Evolutionary conservation across 768 basidiomycete species (phyloP).

Genomic region (Suillus placidus): DNA sequence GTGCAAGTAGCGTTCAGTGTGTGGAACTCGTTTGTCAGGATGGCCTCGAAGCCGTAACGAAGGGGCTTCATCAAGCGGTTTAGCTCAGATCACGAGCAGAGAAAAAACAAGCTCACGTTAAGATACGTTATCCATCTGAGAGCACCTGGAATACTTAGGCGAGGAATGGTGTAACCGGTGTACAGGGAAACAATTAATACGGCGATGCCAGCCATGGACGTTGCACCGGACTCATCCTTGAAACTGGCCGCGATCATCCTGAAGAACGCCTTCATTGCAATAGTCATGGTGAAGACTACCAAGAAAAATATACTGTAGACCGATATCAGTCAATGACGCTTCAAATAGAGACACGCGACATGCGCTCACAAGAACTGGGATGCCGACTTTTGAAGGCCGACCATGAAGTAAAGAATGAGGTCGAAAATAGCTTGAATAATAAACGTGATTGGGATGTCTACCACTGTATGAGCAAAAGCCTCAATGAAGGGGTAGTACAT

Average conservation of each 20-base stretch:
- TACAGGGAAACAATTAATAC: slow-evolving; percentile 44
- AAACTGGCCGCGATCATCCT: slow-evolving; percentile 61
- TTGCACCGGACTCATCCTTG: slow-evolving; percentile 52
- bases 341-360: slow-evolving; percentile 32
- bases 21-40: slow-evolving; percentile 54
- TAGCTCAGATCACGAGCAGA: slow-evolving; percentile 32
- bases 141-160: slow-evolving; percentile 9
- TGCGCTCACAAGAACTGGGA: slow-evolving; percentile 24
- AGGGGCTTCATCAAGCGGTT: slow-evolving; percentile 37
- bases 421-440: slow-evolving; percentile 17
- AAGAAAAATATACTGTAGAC: slow-evolving; percentile 58
- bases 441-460: slow-evolving; percentile 46
- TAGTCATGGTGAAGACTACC: slow-evolving; percentile 51
- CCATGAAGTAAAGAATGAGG: slow-evolving; percentile 22
- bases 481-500: slow-evolving; percentile 55
- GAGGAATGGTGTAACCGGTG: slow-evolving; percentile 43
- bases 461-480: slow-evolving; percentile 44
- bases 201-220: slow-evolving; percentile 34
- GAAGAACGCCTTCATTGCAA: slow-evolving; percentile 79
- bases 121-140: slow-evolving; percentile 24
- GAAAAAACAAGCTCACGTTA: slow-evolving; percentile 36
- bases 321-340: slow-evolving; percentile 42
- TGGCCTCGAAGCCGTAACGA: slow-evolving; percentile 27
- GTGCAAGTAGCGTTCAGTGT: slow-evolving; percentile 39
- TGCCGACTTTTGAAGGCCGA: slow-evolving; percentile 20